phyloP scores from a whole-genome alignment of 495 filamentous ascomycete genomes.

The Beverwykella pulmonaria region DNA sequence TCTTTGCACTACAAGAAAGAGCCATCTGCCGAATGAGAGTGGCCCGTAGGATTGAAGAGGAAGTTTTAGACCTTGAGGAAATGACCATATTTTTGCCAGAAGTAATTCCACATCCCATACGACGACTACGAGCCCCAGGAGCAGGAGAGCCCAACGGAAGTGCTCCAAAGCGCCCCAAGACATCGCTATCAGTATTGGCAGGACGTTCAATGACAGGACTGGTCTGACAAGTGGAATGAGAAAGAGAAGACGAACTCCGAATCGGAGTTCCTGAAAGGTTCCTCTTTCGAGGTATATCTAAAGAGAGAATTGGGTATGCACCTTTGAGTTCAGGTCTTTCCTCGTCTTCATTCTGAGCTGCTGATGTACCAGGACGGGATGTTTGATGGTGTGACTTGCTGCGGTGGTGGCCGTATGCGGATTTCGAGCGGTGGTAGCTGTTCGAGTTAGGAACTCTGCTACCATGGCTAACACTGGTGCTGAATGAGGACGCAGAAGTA shows the following conservation, averaged over 20 bases:
- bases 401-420: slow-evolving; percentile 24
- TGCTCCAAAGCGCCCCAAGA: slow-evolving; percentile 18
- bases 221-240: background rate
- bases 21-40: slow-evolving; percentile 12
- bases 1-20: slow-evolving; percentile 31
- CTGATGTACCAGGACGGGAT: slow-evolving; percentile 18
- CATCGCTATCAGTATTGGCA: slow-evolving; percentile 21
- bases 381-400: slow-evolving; percentile 30
- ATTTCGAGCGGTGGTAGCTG: slow-evolving; percentile 8
- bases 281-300: slow-evolving; percentile 1
- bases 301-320: slow-evolving; percentile 18
- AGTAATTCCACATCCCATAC: slow-evolving; percentile 21
- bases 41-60: slow-evolving; percentile 19
- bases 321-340: slow-evolving; percentile 23
- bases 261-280: slow-evolving; percentile 4
- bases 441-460: slow-evolving; percentile 11
- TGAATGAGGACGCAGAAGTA: slow-evolving; percentile 26
- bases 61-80: slow-evolving; percentile 18
- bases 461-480: slow-evolving; percentile 19
- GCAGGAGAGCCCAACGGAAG: slow-evolving; percentile 20
- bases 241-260: slow-evolving; percentile 18
- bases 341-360: slow-evolving; percentile 23
- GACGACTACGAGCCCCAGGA: background rate
- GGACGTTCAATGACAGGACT: slow-evolving; percentile 20
- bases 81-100: slow-evolving; percentile 26